Evolutionary conservation across 805 yeast genomes (phyloP), one percentile per base, ranked within the genome.

Genomic region (Lipomyces yamanashiensis): DNA sequence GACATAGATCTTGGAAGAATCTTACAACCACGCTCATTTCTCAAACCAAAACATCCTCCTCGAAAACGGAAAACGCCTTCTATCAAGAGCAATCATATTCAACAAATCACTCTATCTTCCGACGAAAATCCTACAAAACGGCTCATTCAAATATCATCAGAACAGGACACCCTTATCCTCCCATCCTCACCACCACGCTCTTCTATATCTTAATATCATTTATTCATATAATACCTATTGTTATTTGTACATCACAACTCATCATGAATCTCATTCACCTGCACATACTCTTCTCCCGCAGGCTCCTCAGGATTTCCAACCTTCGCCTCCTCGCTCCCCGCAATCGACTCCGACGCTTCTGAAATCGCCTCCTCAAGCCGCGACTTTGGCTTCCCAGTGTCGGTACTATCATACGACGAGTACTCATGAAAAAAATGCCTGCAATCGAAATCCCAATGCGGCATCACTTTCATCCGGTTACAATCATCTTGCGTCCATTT

Each of bases 371-470:
- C 61, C 19, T 33, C 52, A 40, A 36, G 10, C 7, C 47, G 28
- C 28, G 28, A 28, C 28, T 28, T 39, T n/a, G 19, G 19, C 44
- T 39, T 45, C n/a, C 39, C 54, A 1, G 12, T 56, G 12, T 33
- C 28, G 6, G 36, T 48, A 33, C 37, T 15, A 5, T 48, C 57
- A n/a, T 58, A 58, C 55, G 15, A 17, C 19, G 61, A 50, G 6
- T 40, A 17, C 28, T 54, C 54, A 19, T 72, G 77, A 43, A 76
- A 71, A 73, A 84, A 91, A 13, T 80, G 70, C 65, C 78, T 79
- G 79, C 99, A 95, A 73, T 87, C 88, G 74, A 86, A 95, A 81
- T 95, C 99, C 99, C 98, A 95, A 45, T 84, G 80, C 2, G 79
- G 66, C 39, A 89, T 67, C 70, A 85, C 75, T 77, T 85, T 85